A percentile compares a stretch with the other conserved stretches of the same genome.
These are phyloP conservation scores for Citrus reticulata DNA, from an alignment of 345 rosid species.

Conservation along the genomic window DNA sequence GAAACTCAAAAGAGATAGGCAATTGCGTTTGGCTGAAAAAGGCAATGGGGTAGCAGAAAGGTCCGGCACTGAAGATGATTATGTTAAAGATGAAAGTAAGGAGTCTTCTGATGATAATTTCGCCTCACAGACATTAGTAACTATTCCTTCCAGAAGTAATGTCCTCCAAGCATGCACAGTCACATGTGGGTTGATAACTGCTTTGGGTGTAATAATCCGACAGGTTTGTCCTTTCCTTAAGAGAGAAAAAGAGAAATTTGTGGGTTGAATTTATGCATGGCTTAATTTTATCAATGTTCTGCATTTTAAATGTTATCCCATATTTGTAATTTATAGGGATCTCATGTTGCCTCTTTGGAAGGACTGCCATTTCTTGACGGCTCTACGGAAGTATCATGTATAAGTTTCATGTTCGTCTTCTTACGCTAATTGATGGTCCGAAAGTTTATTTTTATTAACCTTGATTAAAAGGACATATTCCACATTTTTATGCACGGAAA, in stretches of 20 bases:
- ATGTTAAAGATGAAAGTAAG: conserved; percentile 15
- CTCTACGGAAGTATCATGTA: conserved; percentile 64
- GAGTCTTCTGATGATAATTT: conserved; percentile 13
- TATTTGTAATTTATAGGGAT: conserved; percentile 50
- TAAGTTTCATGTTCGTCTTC: conserved; percentile 15
- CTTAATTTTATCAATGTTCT: background rate
- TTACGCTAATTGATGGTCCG: background rate
- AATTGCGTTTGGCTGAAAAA: conserved; percentile 16
- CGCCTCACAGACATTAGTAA: conserved; percentile 13
- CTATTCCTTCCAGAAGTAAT: conserved; percentile 50
- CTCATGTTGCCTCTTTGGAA: conserved; percentile 66
- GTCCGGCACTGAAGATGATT: conserved; percentile 22
- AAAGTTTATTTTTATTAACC: background rate
- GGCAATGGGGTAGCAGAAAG: conserved; percentile 21
- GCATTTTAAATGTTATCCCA: background rate
- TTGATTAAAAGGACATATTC: background rate
- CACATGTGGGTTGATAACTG: conserved; percentile 73
- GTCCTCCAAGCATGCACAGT: conserved; percentile 76
- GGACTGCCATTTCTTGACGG: conserved; percentile 73
- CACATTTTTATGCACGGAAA: background rate
- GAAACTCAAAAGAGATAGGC: conserved; percentile 31
- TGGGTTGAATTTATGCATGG: background rate
- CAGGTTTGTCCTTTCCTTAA: conserved; percentile 36
- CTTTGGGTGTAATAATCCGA: conserved; percentile 59
- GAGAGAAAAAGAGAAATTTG: background rate